Evolutionary conservation across 352 stramenopile species (phyloP).

Genomic region (Pythium vanterpoolii): DNA sequence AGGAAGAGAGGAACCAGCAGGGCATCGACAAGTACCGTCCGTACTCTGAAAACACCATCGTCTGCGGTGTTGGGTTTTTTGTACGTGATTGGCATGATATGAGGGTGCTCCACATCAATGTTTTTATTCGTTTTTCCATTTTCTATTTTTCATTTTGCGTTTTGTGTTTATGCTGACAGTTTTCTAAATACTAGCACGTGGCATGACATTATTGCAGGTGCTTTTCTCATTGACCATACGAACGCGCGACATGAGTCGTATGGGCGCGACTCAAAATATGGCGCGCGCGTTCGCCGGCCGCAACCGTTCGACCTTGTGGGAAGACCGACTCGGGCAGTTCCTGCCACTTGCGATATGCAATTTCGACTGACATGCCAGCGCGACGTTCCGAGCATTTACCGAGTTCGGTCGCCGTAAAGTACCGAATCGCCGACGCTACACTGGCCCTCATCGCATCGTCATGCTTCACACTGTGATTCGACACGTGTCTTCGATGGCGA

Average conservation of each 20-base stretch:
- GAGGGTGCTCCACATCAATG: constrained; percentile 17
- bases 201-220: neutral
- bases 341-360: constrained; percentile 67
- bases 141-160: constrained; percentile 9
- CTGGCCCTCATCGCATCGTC: constrained; percentile 31
- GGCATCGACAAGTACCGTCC: neutral
- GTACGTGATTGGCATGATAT: constrained; percentile 12
- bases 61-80: neutral
- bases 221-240: constrained; percentile 36
- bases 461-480: neutral
- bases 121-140: constrained; percentile 20
- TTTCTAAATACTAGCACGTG: constrained; percentile 12
- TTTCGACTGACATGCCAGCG: constrained; percentile 51
- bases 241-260: constrained; percentile 51
- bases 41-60: neutral
- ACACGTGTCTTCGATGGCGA: neutral
- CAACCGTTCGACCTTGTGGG: constrained; percentile 45
- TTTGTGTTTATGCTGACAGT: constrained; percentile 14
- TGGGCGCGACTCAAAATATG: constrained; percentile 80
- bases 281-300: constrained; percentile 66
- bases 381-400: constrained; percentile 48
- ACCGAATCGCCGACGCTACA: constrained; percentile 59
- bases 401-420: constrained; percentile 81
- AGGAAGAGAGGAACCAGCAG: neutral
- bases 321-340: constrained; percentile 66